Base-by-base conservation (phyloP, 2,329 filamentous ascomycete species). In the Dryadomyces quercivorus region DNA sequence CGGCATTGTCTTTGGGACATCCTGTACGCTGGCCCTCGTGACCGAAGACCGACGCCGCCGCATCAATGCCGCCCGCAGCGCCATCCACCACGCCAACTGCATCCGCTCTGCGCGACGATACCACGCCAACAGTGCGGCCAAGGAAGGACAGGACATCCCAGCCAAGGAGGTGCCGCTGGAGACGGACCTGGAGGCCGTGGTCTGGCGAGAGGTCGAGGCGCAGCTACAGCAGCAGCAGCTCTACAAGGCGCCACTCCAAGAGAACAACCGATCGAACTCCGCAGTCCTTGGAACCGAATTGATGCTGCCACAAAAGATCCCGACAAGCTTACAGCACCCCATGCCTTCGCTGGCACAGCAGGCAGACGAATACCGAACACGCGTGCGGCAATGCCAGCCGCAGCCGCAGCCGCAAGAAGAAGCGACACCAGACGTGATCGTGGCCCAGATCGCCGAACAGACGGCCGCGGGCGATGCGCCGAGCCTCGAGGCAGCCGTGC, bases 31-130 rank as follows among this genome's bases (percentile, higher is more conserved):
- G 46, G 69, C 68, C 34, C 59, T 74, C 44, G 57, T 74, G 54
- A 67, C 67, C 53, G 72, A 75, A 59, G 72, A 75, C 60, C 72
- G 72, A 26, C 68, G 72, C 47, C 68, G 72, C 13, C 67, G 69
- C 43, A 73, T 75, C 61, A 69, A 70, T 51, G 62, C 67, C 43
- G 71, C 69, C 18, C 64, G 66, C 49, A 61, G 63, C 50, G 67
- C 67, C 12, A 63, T 71, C 45, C 63, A 67, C 31, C 74, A 74
- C 63, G 68, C 66, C 12, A 63, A 69, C 57, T 67, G 61, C 48
- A 63, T 75, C 52, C 71, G 67, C 50, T 63, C 64, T 0, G 67
- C 69, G 12, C 68, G 63, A 49, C 62, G 65, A 16, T 74, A 75
- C 57, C 65, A 69, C 48, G 59, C 66, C 12, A 61, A 61, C 21